Conservation (phyloP, 2,329 filamentous ascomycete genomes). For the Pyricularia sp. region DNA sequence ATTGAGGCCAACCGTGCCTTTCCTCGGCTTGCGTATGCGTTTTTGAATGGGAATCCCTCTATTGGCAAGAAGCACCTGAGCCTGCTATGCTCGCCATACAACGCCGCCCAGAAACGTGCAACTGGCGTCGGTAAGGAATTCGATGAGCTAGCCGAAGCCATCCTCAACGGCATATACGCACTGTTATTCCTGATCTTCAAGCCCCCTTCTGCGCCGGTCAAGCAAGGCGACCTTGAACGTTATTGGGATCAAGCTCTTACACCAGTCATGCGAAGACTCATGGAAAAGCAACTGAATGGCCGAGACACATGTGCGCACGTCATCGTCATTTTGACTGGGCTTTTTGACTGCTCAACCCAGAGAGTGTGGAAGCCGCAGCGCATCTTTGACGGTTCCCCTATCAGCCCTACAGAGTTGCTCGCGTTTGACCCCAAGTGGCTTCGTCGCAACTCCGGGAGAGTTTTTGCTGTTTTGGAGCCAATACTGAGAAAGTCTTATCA, state of each 20-base stretch:
- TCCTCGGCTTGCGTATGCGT: constrained; percentile 72
- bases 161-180: constrained; percentile 65
- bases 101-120: constrained; percentile 53
- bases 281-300: constrained; percentile 29
- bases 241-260: constrained; percentile 73
- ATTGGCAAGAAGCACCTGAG: constrained; percentile 43
- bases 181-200: constrained; percentile 76
- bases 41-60: constrained; percentile 51
- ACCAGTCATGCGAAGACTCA: constrained; percentile 50
- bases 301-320: constrained; percentile 46
- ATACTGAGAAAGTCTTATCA: constrained; percentile 53
- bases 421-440: constrained; percentile 81
- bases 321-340: constrained; percentile 60
- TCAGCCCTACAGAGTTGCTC: constrained; percentile 68
- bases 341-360: constrained; percentile 52
- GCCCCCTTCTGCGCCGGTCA: constrained; percentile 23
- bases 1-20: constrained; percentile 75
- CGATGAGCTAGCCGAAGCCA: constrained; percentile 46
- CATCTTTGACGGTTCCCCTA: constrained; percentile 49
- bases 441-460: constrained; percentile 55
- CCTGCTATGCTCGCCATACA: constrained; percentile 55
- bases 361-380: constrained; percentile 67
- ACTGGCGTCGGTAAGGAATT: constrained; percentile 35
- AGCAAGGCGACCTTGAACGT: constrained; percentile 56
- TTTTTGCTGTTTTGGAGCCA: constrained; percentile 54